Conservation (phyloP, 1,284 basidiomycete genomes). For the Cutaneotrichosporon dermatis region DNA sequence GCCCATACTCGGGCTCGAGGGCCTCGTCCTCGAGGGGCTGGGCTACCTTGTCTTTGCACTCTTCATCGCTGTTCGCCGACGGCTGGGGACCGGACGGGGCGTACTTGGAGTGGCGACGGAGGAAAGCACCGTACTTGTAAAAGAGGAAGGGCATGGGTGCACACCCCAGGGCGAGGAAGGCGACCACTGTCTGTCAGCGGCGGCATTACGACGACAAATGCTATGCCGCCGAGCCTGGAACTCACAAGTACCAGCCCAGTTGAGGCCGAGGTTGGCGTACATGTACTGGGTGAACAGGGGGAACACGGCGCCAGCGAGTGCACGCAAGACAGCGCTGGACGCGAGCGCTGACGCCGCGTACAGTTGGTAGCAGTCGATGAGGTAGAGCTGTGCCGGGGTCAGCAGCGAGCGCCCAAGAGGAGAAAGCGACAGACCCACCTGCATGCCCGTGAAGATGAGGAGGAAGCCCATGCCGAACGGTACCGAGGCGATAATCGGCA, state of each 20-base stretch:
- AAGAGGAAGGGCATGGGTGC: conserved; percentile 57
- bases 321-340: conserved; percentile 64
- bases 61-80: not conserved
- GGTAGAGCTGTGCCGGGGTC: conserved; percentile 47
- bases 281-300: conserved; percentile 43
- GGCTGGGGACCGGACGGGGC: not conserved
- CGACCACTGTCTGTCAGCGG: conserved; percentile 52
- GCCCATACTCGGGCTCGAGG: conserved; percentile 35
- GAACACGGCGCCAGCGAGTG: conserved; percentile 54
- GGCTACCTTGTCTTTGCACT: not conserved
- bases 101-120: conserved; percentile 38
- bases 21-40: conserved; percentile 23
- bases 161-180: conserved; percentile 56
- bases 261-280: conserved; percentile 43
- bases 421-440: too few species aligned
- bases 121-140: conserved; percentile 45
- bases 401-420: too few species aligned
- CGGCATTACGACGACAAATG: too few species aligned
- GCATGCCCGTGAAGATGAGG: conserved; percentile 55
- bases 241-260: conserved; percentile 39
- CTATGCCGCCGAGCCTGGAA: not conserved
- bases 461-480: conserved; percentile 62
- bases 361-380: conserved; percentile 60
- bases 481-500: conserved; percentile 59
- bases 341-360: conserved; percentile 64